A percentile compares a stretch with the other conserved stretches of the same genome.
These are phyloP conservation scores for Bolboschoenus planiculmis DNA, from an alignment of 176 grass and related monocot genomes.

Conservation along the genomic window DNA sequence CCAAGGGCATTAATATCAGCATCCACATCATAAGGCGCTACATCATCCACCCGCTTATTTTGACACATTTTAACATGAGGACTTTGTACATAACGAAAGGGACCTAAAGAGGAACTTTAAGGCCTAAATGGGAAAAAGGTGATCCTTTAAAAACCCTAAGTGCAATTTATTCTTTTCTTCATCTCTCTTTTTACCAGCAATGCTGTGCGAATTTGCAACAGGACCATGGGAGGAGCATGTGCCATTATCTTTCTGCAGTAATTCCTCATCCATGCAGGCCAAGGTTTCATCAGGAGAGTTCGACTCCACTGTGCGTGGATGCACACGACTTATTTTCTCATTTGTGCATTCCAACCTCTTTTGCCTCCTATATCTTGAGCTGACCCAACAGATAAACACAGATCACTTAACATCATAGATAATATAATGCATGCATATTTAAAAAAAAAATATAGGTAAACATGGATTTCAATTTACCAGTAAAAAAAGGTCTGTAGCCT, in stretches of 20 bases:
- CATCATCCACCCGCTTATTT: no score
- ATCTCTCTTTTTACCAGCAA: conserved; percentile 10
- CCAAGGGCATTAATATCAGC: background rate
- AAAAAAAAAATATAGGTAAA: background rate
- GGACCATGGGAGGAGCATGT: conserved; percentile 36
- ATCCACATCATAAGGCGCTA: background rate
- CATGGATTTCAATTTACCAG: conserved; percentile 36
- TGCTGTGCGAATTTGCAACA: background rate
- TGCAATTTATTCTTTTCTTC: background rate
- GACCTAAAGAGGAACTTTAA: background rate
- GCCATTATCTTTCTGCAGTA: conserved; percentile 51
- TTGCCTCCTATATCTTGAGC: conserved; percentile 64
- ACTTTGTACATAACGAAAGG: background rate
- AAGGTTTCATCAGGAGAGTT: conserved; percentile 62
- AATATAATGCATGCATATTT: background rate
- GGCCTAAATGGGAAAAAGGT: background rate
- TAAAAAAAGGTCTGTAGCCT: conserved; percentile 93
- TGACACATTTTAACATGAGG: background rate
- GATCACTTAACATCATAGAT: background rate
- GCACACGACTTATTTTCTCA: conserved; percentile 51
- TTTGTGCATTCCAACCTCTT: conserved; percentile 35
- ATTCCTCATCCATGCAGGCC: conserved; percentile 45
- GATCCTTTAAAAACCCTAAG: background rate
- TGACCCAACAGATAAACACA: conserved; percentile 22
- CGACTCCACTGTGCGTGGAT: conserved; percentile 64